Base-by-base conservation (phyloP, 2,329 filamentous ascomycete genomes). In the Penicillium sp. region DNA sequence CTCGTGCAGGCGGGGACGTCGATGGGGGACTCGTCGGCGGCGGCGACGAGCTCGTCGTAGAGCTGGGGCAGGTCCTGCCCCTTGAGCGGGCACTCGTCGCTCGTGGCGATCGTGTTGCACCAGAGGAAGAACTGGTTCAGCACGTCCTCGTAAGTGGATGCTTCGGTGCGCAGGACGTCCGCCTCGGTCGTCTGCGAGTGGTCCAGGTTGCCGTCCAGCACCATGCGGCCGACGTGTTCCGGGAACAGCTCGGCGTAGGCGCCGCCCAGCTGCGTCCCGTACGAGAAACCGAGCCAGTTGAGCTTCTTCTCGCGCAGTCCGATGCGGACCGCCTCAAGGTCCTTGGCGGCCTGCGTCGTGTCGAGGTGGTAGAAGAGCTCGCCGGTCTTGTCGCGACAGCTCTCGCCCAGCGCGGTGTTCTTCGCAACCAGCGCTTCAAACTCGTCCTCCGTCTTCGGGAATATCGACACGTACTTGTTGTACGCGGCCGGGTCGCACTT, bases 171-270 rank as follows among this genome's bases (percentile, higher is more conserved):
- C 1, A 80, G 55, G 62, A 78, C 75, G 30, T 70, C 63, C 52
- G 76, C 74, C 29, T 54, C 38, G 7, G 44, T 17, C 44, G 44
- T 17, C 55, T 58, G 49, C 2, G 75, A 75, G 65, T 80, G 80
- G 66, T 82, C 79, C 35, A 81, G 60, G 35, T 77, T 75, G 23
- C 80, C 81, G 70, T 83, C 81, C n/a, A 83, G 73, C 0, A 73
- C 76, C 64, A 83, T 73, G 2, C 76, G 70, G 7, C 81, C 68
- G 57, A 82, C 71, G 31, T 76, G 78, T 11, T 79, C 65, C 4
- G 82, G 81, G 66, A 76, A 84, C 1, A 82, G 71, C 61, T 77
- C 70, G 1, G 81, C 80, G 64, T 83, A 83, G 45, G 76, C 74
- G 7, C 74, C 71, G 23, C 78, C 81, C 17, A 83, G 70, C 64